Percentiles rank a stretch among this genome's conserved stretches.
Conservation (phyloP, 2,329 filamentous ascomycete genomes). For the Pseudocercospora eumusae region DNA sequence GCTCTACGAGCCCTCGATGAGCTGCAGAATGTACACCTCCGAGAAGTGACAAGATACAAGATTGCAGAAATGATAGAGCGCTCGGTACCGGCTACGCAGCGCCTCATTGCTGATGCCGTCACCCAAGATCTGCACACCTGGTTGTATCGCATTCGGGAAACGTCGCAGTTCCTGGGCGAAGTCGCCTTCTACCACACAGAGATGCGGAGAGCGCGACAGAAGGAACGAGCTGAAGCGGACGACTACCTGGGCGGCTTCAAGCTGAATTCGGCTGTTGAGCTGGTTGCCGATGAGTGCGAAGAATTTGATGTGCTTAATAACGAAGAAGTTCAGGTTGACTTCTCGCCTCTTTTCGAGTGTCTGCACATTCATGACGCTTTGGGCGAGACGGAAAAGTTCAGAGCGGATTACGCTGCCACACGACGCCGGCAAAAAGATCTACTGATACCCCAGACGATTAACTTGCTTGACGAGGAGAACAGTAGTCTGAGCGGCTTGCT, state of each 20-base stretch:
- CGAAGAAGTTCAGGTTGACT: conserved; percentile 91
- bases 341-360: conserved; percentile 90
- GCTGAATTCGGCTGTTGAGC: conserved; percentile 90
- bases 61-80: conserved; percentile 94
- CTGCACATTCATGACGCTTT: conserved; percentile 95
- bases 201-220: conserved; percentile 77
- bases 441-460: conserved; percentile 73
- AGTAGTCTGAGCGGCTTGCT: conserved; percentile 84
- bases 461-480: conserved; percentile 78
- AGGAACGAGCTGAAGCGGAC: conserved; percentile 76
- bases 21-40: conserved; percentile 91
- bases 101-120: conserved; percentile 90
- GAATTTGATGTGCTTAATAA: conserved; percentile 96
- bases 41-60: conserved; percentile 91
- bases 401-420: conserved; percentile 87
- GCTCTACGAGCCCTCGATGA: conserved; percentile 93
- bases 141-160: conserved; percentile 92
- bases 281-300: conserved; percentile 91
- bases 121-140: conserved; percentile 97
- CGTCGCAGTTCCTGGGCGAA: conserved; percentile 92
- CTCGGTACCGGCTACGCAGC: conserved; percentile 89
- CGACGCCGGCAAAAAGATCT: conserved; percentile 89
- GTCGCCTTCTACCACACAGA: conserved; percentile 97
- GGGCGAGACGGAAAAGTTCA: conserved; percentile 87
- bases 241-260: conserved; percentile 79